Conservation (phyloP, 257 asterid genomes). For the Solanum pimpinellifolium region DNA sequence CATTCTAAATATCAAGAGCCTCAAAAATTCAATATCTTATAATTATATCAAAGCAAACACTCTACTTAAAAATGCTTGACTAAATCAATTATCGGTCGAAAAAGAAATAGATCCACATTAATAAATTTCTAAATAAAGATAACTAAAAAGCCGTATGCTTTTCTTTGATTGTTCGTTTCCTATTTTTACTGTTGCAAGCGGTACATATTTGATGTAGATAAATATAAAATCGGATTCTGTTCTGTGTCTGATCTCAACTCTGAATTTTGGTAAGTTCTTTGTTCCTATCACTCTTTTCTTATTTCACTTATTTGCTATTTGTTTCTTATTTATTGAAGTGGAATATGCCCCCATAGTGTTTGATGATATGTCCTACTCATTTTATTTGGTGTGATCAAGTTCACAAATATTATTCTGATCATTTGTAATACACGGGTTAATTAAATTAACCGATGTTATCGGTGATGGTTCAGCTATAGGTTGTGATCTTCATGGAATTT, state of each 20-base stretch:
- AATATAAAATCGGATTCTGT: too few species aligned
- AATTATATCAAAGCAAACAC: not conserved
- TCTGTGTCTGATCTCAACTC: not conserved
- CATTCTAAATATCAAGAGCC: not conserved
- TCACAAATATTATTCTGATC: too few species aligned
- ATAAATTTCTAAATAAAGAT: not conserved
- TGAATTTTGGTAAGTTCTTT: not conserved
- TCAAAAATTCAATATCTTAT: not conserved
- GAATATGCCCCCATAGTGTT: not conserved
- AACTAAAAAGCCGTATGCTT: too few species aligned
- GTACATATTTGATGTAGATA: too few species aligned
- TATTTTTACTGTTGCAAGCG: too few species aligned
- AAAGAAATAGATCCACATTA: not conserved
- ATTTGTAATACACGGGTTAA: too few species aligned
- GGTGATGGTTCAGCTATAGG: too few species aligned
- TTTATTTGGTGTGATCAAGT: too few species aligned
- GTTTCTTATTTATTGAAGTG: not conserved
- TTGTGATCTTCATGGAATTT: too few species aligned
- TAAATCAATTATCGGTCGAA: not conserved
- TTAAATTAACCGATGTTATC: too few species aligned
- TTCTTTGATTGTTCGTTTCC: too few species aligned
- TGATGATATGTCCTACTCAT: not conserved
- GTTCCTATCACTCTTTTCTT: not conserved
- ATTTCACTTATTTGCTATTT: not conserved
- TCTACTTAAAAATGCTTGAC: not conserved